These are phyloP conservation scores for Trichoderma guizhouense DNA, from an alignment of 2,329 filamentous ascomycete genomes.

Conservation along the genomic window DNA sequence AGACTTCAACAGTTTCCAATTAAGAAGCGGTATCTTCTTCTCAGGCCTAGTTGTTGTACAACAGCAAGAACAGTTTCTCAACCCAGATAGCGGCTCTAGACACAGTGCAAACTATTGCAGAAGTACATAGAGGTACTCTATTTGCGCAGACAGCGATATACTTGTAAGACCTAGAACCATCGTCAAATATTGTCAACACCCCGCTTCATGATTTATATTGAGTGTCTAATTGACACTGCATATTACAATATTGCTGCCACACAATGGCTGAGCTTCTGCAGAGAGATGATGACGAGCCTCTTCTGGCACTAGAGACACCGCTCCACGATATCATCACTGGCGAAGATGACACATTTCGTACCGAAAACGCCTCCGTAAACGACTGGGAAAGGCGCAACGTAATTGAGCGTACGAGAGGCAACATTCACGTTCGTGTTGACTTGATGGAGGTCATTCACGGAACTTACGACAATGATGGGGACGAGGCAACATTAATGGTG, in stretches of 20 bases:
- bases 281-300: background rate
- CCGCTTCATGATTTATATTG: background rate
- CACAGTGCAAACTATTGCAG: background rate
- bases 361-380: background rate
- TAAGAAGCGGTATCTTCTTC: background rate
- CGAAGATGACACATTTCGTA: conserved; percentile 3
- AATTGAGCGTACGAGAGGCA: background rate
- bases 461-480: background rate
- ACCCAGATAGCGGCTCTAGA: background rate
- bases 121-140: background rate
- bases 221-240: background rate
- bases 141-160: background rate
- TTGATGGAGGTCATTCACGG: conserved; percentile 2
- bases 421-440: background rate
- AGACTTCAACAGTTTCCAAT: background rate
- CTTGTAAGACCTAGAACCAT: background rate
- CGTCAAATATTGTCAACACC: background rate
- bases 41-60: background rate
- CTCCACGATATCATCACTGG: background rate
- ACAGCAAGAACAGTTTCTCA: too few species aligned
- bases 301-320: background rate
- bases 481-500: conserved; percentile 4
- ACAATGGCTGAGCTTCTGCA: background rate
- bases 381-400: conserved; percentile 2
- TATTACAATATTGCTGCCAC: background rate